Conservation (phyloP, 2,329 filamentous ascomycete genomes). For the Pseudonectria foliicola region DNA sequence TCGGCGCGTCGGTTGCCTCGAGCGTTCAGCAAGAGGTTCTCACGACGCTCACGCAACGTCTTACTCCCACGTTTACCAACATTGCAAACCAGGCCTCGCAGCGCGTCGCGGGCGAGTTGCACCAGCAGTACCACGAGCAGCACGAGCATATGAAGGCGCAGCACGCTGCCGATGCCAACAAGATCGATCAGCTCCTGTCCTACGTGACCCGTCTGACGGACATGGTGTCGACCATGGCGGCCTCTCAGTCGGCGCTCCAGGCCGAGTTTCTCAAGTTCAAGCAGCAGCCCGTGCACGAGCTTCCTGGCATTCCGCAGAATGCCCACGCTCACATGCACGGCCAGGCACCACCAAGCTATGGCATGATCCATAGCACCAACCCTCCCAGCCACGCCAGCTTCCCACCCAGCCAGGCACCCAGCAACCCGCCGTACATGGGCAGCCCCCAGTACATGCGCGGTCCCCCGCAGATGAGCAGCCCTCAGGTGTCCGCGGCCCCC, state of each 20-base stretch:
- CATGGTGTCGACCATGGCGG: slow-evolving; percentile 63
- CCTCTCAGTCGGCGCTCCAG: slow-evolving; percentile 62
- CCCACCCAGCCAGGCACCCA: slow-evolving; percentile 25
- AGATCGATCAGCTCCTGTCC: slow-evolving; percentile 66
- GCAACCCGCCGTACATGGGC: slow-evolving; percentile 28
- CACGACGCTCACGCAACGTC: slow-evolving; percentile 50
- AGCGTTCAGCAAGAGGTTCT: slow-evolving; percentile 65
- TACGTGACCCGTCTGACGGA: slow-evolving; percentile 60
- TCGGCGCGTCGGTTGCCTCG: slow-evolving; percentile 58
- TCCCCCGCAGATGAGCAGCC: slow-evolving; percentile 25
- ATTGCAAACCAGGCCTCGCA: slow-evolving; percentile 60
- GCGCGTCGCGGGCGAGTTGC: slow-evolving; percentile 60
- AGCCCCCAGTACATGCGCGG: slow-evolving; percentile 32
- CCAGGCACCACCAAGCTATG: slow-evolving; percentile 22
- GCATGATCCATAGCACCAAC: slow-evolving; percentile 16
- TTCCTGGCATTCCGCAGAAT: slow-evolving; percentile 22
- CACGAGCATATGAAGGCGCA: slow-evolving; percentile 45
- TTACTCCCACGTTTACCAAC: slow-evolving; percentile 60
- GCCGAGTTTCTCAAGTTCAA: slow-evolving; percentile 54
- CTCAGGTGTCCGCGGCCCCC: slow-evolving; percentile 25
- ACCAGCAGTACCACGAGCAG: slow-evolving; percentile 50
- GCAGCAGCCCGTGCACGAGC: slow-evolving; percentile 40
- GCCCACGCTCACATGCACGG: slow-evolving; percentile 18
- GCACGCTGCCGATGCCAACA: slow-evolving; percentile 45
- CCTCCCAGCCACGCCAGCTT: slow-evolving; percentile 28